Evolutionary conservation across 2,329 filamentous ascomycete species (phyloP), one percentile per base, ranked within the genome.

Genomic region (Clonostachys byssicola): DNA sequence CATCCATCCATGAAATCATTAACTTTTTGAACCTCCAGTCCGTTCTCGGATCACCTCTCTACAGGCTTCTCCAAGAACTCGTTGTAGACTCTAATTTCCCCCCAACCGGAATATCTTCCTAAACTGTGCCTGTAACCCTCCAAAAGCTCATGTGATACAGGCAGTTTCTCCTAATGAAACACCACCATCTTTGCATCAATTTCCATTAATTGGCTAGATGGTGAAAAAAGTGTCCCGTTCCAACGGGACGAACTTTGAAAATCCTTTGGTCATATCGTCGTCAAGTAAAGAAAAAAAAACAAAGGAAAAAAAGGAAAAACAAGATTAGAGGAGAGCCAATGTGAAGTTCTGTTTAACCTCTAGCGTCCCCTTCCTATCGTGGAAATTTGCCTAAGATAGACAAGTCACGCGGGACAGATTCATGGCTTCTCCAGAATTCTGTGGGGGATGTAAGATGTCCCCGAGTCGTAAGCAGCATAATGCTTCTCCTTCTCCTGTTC

Each of bases 391-490:
- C n/a, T 10, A 30, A 13, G 33, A n/a, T 43, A 12, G 41, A 30
- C 12, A 13, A 20, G 12, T 18, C 23, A 30, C 23, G 23, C 23
- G 23, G 23, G 23, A 30, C 23, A 30, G 10, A 30, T 9, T 30
- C 23, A 30, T 30, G 23, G 23, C 23, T 30, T 30, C 23, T 30
- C 23, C 23, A 42, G 23, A 42, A 42, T 23, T 30, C 30, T 30
- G 23, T 18, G 18, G 35, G 40, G 36, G 14, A 38, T 53, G 51
- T 65, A 64, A 44, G 63, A 65, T 5, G 65, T 66, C 54, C 62
- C 60, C 42, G 65, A 66, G 46, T 68, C 64, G 53, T 65, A 67
- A 5, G 61, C 54, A 44, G 58, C 64, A 46, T 59, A 61, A 30
- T 30, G 23, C 35, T 52, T 61, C 45, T 51, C 52, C 52, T 67